A percentile compares a stretch with the other conserved stretches of the same genome.
Evolutionary conservation across 441 rosid species (phyloP).

Genomic region (Omphalea diandra): DNA sequence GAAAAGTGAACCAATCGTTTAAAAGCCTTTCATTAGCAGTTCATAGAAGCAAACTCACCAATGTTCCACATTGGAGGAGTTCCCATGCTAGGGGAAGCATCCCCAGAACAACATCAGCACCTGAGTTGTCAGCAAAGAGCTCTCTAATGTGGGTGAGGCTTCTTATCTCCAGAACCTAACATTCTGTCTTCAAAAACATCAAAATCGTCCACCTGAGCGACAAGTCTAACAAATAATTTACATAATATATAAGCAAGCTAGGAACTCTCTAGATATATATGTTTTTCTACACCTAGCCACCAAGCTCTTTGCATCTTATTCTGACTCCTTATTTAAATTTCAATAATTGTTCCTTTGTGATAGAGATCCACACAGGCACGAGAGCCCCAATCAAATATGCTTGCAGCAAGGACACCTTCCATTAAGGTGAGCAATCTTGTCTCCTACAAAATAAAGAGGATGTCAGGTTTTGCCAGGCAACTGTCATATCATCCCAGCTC

Average conservation of each 20-base stretch:
- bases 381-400: constrained; percentile 99
- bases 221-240: constrained; percentile 14
- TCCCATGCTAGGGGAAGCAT: constrained; percentile 99
- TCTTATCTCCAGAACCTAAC: constrained; percentile 63
- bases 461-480: constrained; percentile 11
- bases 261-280: background rate
- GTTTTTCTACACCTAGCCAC: constrained; percentile 56
- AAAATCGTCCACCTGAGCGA: constrained; percentile 86
- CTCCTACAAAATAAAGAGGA: constrained; percentile 54
- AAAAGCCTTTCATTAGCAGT: constrained; percentile 12
- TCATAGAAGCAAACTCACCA: constrained; percentile 46
- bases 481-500: constrained; percentile 90
- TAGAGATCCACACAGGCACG: constrained; percentile 98
- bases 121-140: constrained; percentile 98
- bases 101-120: constrained; percentile 93
- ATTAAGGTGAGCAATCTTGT: constrained; percentile 80
- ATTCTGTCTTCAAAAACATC: constrained; percentile 86
- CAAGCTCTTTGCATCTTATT: constrained; percentile 98
- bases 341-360: constrained; percentile 96
- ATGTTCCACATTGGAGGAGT: constrained; percentile 92
- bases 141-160: constrained; percentile 76
- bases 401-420: constrained; percentile 98
- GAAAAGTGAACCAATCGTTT: background rate
- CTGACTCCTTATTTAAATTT: constrained; percentile 98
- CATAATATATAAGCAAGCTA: constrained; percentile 15